Percentiles rank a stretch among this genome's conserved stretches.
These are phyloP conservation scores for Monilinia fructicola DNA, from an alignment of 2,329 filamentous ascomycete genomes.

Conservation along the genomic window DNA sequence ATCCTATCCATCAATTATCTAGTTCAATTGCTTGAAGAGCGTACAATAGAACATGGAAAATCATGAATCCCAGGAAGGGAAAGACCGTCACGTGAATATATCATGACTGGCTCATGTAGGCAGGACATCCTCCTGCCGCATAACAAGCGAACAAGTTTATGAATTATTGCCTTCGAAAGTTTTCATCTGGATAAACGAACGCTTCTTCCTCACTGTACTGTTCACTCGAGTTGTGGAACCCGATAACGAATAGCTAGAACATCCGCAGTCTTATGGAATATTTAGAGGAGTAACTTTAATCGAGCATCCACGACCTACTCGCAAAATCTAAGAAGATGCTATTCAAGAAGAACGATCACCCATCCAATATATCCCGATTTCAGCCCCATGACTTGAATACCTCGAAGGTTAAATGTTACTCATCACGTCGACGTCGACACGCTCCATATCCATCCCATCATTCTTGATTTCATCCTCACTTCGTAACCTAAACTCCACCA, in stretches of 20 bases:
- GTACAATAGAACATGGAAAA: not conserved
- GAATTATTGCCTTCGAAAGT: too few relatives aligned
- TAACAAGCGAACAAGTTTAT: too few relatives aligned
- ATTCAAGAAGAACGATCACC: not conserved
- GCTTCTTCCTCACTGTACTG: too few relatives aligned
- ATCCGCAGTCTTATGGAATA: too few relatives aligned
- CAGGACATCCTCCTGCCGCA: too few relatives aligned
- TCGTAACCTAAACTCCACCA: conserved; percentile 11
- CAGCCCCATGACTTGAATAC: not conserved
- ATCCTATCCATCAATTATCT: not conserved
- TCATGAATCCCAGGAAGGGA: too few relatives aligned
- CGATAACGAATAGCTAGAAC: too few relatives aligned
- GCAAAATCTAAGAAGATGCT: too few relatives aligned
- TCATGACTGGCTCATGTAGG: not conserved
- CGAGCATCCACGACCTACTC: too few relatives aligned
- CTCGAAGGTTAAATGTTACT: not conserved
- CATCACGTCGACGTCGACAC: not conserved
- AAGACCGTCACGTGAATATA: not conserved
- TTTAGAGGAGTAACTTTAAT: too few relatives aligned
- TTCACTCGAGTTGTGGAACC: too few relatives aligned
- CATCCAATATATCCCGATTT: not conserved
- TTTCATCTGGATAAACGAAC: too few relatives aligned
- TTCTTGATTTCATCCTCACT: not conserved
- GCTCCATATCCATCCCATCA: not conserved
- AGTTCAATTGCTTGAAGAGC: not conserved